phyloP scores from a whole-genome alignment of 306 rosid genomes.

The Cicer bijugum region DNA sequence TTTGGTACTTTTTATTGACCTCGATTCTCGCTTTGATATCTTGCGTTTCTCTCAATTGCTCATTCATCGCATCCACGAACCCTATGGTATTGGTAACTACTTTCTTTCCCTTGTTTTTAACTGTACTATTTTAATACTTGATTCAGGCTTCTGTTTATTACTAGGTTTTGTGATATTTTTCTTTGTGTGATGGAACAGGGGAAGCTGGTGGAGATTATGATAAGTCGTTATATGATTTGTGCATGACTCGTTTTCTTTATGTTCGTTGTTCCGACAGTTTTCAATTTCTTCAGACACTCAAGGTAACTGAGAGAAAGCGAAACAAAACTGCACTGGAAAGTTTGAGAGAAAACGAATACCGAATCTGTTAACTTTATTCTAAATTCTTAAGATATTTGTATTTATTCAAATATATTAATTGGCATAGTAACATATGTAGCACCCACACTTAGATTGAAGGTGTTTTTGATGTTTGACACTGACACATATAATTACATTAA shows the following conservation, averaged over 20 bases:
- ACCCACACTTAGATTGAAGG: no score
- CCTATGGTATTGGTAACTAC: slow-evolving; percentile 58
- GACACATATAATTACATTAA: no score
- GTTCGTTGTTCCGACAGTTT: slow-evolving; percentile 73
- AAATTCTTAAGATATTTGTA: background rate
- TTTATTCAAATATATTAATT: background rate
- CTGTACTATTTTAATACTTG: background rate
- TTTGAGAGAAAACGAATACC: background rate
- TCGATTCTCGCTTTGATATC: slow-evolving; percentile 78
- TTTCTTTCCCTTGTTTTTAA: background rate
- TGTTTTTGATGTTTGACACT: no score
- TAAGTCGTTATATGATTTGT: slow-evolving; percentile 53
- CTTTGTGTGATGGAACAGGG: slow-evolving; percentile 38
- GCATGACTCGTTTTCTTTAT: slow-evolving; percentile 79
- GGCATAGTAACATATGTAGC: no score
- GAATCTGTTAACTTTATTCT: background rate
- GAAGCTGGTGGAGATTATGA: slow-evolving; percentile 38
- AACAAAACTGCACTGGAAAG: no score
- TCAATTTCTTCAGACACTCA: slow-evolving; percentile 87
- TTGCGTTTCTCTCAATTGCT: slow-evolving; percentile 63
- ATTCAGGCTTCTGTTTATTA: background rate
- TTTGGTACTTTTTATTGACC: slow-evolving; percentile 70
- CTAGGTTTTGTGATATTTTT: background rate
- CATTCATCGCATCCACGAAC: slow-evolving; percentile 58
- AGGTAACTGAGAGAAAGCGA: background rate